Evolutionary conservation across 2,329 filamentous ascomycete genomes (phyloP).

Genomic region (Fusarium sp.): DNA sequence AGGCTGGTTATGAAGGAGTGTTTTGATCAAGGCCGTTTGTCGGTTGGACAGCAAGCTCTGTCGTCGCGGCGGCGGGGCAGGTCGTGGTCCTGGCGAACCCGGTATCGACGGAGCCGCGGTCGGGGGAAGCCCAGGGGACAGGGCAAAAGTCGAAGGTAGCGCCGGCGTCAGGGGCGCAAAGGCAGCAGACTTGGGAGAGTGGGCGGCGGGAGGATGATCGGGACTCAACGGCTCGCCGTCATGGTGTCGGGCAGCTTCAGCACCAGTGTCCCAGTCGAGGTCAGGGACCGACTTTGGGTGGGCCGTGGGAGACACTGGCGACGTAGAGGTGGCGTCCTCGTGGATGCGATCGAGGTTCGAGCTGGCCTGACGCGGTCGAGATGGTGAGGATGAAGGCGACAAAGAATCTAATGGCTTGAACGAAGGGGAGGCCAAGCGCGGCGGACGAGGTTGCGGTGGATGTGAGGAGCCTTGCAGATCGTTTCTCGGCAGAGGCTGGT

Average conservation of each 20-base stretch:
- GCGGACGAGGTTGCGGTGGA: slow-evolving; percentile 39
- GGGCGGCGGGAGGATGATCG: slow-evolving; percentile 40
- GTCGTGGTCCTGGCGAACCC: slow-evolving; percentile 31
- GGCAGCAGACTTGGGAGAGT: slow-evolving; percentile 30
- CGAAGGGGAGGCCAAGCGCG: slow-evolving; percentile 35
- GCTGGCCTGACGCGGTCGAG: slow-evolving; percentile 35
- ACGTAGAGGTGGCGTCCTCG: slow-evolving; percentile 35
- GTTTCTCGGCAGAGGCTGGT: slow-evolving; percentile 37
- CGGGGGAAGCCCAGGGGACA: slow-evolving; percentile 40
- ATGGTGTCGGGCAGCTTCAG: slow-evolving; percentile 40
- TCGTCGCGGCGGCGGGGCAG: slow-evolving; percentile 42
- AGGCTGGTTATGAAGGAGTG: slow-evolving; percentile 45
- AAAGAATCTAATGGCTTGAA: slow-evolving; percentile 32
- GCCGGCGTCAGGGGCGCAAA: slow-evolving; percentile 25
- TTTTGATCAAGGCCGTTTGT: slow-evolving; percentile 50
- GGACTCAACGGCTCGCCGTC: slow-evolving; percentile 44
- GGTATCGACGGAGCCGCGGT: slow-evolving; percentile 26
- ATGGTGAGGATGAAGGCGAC: slow-evolving; percentile 35
- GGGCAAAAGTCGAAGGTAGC: slow-evolving; percentile 57
- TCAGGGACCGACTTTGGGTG: slow-evolving; percentile 35
- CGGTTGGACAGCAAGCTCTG: slow-evolving; percentile 55
- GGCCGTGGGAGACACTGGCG: slow-evolving; percentile 25
- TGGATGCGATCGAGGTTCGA: slow-evolving; percentile 46
- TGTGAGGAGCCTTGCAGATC: slow-evolving; percentile 37
- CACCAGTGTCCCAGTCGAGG: slow-evolving; percentile 33